Evolutionary conservation across 108 stramenopile genomes (phyloP).

Genomic region (Epithemia pelagica): DNA sequence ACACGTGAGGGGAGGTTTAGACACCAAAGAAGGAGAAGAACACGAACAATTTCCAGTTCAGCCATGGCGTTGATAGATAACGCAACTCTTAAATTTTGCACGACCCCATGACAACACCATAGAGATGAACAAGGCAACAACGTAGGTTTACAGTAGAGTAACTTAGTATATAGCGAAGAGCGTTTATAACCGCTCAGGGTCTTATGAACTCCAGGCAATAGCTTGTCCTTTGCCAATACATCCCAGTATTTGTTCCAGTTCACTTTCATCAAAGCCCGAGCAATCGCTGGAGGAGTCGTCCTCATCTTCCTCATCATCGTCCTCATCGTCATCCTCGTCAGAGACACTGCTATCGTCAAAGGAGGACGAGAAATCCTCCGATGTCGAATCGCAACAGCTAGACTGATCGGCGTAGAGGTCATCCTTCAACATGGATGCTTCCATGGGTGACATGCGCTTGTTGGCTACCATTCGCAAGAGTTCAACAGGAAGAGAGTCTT

Average conservation of each 20-base stretch:
- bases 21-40: too few relatives aligned
- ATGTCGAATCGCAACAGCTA: not conserved
- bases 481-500: constrained; percentile 8
- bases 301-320: constrained; percentile 3
- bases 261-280: not conserved
- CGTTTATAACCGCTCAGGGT: too few relatives aligned
- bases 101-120: too few relatives aligned
- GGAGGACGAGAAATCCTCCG: not conserved
- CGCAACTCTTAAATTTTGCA: too few relatives aligned
- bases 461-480: constrained; percentile 7
- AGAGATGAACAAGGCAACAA: too few relatives aligned
- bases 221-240: not conserved
- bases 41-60: too few relatives aligned
- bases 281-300: not conserved
- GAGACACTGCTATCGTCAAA: not conserved
- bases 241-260: not conserved
- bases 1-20: too few relatives aligned
- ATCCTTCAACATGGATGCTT: constrained; percentile 6
- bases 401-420: not conserved
- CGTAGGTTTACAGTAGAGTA: too few relatives aligned
- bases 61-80: too few relatives aligned
- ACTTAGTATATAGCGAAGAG: too few relatives aligned
- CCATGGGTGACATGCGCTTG: not conserved
- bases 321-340: constrained; percentile 9
- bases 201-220: not conserved